These are phyloP conservation scores for Boletus insuetus DNA, from an alignment of 768 basidiomycete species.

Conservation along the genomic window DNA sequence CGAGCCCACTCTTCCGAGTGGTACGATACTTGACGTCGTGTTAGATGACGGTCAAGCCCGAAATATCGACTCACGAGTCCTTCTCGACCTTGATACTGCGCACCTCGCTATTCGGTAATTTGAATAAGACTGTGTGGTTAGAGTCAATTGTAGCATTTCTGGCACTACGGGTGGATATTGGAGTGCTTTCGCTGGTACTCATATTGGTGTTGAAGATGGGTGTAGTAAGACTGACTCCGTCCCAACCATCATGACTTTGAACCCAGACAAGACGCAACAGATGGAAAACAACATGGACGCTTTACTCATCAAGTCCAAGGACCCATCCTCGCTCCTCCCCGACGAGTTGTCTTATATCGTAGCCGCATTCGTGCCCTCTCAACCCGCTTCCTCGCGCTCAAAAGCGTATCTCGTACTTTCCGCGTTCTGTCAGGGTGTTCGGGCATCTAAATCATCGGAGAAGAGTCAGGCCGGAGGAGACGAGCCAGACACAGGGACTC, in stretches of 20 bases:
- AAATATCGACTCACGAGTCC: slow-evolving; percentile 54
- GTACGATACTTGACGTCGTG: slow-evolving; percentile 50
- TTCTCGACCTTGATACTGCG: slow-evolving; percentile 71
- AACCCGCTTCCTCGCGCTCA: slow-evolving; percentile 46
- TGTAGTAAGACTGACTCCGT: not conserved
- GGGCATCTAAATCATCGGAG: slow-evolving; percentile 36
- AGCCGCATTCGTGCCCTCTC: slow-evolving; percentile 50
- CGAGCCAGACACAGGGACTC: slow-evolving; percentile 46
- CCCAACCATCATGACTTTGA: slow-evolving; percentile 13
- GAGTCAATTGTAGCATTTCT: slow-evolving; percentile 45
- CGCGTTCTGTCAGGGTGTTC: slow-evolving; percentile 60
- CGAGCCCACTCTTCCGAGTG: slow-evolving; percentile 82
- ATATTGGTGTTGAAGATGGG: slow-evolving; percentile 8
- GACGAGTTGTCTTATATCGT: slow-evolving; percentile 55
- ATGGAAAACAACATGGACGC: slow-evolving; percentile 22
- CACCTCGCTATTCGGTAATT: slow-evolving; percentile 76
- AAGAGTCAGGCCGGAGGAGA: slow-evolving; percentile 36
- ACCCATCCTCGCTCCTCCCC: slow-evolving; percentile 40
- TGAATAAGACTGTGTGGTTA: slow-evolving; percentile 77
- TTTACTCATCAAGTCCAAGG: slow-evolving; percentile 34
- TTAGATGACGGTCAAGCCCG: not conserved
- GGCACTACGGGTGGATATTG: slow-evolving; percentile 5
- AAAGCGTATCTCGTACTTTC: slow-evolving; percentile 72
- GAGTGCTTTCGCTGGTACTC: slow-evolving; percentile 11
- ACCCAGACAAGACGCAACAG: not conserved